Percentiles rank a stretch among this genome's conserved stretches.
phyloP scores from a whole-genome alignment of 176 grass and related monocot species.

The Triticum timopheevii region DNA sequence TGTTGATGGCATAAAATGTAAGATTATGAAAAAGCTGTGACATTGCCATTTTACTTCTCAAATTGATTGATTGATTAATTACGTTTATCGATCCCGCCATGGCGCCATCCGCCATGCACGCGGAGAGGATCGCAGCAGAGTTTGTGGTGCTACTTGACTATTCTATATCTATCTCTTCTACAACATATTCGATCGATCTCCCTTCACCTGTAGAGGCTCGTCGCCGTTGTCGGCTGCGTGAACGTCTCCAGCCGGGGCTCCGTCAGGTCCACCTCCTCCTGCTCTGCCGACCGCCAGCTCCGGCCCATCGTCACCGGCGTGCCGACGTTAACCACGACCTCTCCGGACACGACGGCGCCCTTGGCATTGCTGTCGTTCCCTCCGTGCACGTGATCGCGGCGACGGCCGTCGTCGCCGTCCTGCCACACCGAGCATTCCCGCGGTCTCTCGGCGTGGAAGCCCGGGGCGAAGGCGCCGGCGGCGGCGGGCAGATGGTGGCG shows the following conservation, averaged over 20 bases:
- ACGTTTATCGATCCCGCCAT: neutral
- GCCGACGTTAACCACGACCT: conserved; percentile 29
- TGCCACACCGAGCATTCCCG: conserved; percentile 36
- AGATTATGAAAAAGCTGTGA: neutral
- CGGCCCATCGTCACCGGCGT: conserved; percentile 21
- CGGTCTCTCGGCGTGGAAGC: neutral
- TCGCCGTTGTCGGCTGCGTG: conserved; percentile 33
- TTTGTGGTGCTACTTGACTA: neutral
- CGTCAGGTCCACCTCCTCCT: conserved; percentile 73
- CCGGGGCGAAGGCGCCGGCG: neutral
- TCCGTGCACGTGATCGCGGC: neutral
- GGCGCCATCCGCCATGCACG: no score
- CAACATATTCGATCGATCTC: neutral
- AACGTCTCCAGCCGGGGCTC: conserved; percentile 83
- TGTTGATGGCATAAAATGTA: conserved; percentile 23
- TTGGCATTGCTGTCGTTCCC: neutral
- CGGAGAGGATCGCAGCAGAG: neutral
- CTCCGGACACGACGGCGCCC: conserved; percentile 33
- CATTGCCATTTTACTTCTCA: no score
- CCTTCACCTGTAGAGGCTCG: conserved; percentile 20
- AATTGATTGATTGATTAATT: neutral
- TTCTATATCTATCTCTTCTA: neutral
- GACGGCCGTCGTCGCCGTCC: neutral
- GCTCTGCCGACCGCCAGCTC: conserved; percentile 46
- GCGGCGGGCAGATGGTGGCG: conserved; percentile 38